Evolutionary conservation across 2,329 filamentous ascomycete species (phyloP).

Genomic region (Cordyceps javanica): DNA sequence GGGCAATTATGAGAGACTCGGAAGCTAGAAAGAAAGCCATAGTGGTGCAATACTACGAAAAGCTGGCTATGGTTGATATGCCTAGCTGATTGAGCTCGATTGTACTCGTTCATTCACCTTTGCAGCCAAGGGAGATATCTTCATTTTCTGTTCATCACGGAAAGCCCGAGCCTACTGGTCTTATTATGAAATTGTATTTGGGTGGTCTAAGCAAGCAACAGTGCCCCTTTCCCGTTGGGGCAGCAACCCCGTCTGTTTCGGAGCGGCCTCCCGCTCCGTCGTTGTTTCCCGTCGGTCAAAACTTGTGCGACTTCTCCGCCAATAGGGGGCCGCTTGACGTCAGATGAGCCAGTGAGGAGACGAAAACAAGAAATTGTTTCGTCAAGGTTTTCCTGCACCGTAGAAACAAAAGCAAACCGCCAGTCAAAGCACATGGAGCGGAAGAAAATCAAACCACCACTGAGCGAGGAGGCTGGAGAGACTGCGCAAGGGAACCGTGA

Average conservation of each 20-base stretch:
- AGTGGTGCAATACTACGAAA: too few relatives aligned
- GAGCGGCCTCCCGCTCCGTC: neutral
- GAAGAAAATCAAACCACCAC: neutral
- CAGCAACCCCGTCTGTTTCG: neutral
- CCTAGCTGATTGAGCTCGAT: too few relatives aligned
- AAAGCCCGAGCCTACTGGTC: too few relatives aligned
- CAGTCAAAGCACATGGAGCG: neutral
- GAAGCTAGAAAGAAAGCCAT: too few relatives aligned
- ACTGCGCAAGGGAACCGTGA: too few relatives aligned
- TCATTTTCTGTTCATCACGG: too few relatives aligned
- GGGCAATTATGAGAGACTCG: too few relatives aligned
- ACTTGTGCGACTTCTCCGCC: neutral
- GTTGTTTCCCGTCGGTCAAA: neutral
- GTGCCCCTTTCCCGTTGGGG: neutral
- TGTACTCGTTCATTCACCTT: too few relatives aligned
- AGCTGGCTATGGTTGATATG: too few relatives aligned
- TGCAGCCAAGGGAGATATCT: too few relatives aligned
- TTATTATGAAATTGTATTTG: too few relatives aligned
- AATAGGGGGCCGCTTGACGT: neutral
- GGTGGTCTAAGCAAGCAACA: too few relatives aligned
- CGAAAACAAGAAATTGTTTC: neutral
- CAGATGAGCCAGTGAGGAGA: neutral
- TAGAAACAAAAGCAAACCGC: neutral
- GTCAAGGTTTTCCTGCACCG: neutral
- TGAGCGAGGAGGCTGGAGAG: neutral